Evolutionary conservation across 2,329 filamentous ascomycete genomes (phyloP), one percentile per base, ranked within the genome.

Genomic region (Exophiala calicioides): DNA sequence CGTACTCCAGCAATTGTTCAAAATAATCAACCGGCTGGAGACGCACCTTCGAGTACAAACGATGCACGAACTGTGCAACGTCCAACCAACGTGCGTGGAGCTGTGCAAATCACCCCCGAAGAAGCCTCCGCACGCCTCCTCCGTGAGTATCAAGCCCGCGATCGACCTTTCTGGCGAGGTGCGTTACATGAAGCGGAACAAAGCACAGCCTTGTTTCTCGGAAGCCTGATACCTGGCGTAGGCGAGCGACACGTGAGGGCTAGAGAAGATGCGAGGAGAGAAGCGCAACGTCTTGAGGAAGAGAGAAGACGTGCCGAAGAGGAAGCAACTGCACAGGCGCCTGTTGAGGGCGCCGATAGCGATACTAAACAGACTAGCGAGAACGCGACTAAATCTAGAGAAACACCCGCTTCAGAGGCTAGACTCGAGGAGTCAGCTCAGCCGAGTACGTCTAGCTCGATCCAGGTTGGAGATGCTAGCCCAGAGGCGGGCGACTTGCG

Each of bases 201-300:
- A 27, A 76, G 76, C 1, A 58, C 80, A 30, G 78, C 78, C n/a
- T 66, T 84, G n/a, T 81, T 84, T 50, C 61, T 84, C 24, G 80
- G 80, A 0, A 82, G 77, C 62, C 60, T 84, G 38, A 76, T 81
- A 60, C 81, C 81, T 1, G 81, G 81, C 0, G 70, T 84, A 19
- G 80, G 81, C 0, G 81, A 84, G 60, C 68, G 78, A 5, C 78
- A 81, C 60, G 76, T 84, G 10, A 68, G 73, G 52, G 79, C 76
- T 19, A 70, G 76, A 47, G 74, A 78, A 56, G 74, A 76, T 42
- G 70, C 75, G 68, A 68, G 45, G 65, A 66, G 51, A 44, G 56
- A 55, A 32, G 52, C 51, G 33, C 46, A 49, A 42, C 50, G 49
- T 43, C 44, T 38, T 35, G 55, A 49, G 39, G 58, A 52, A 47